A percentile compares a stretch with the other conserved stretches of the same genome.
These are phyloP conservation scores for Urochloa ruziziensis DNA, from an alignment of 176 grass and related monocot genomes.

Conservation along the genomic window DNA sequence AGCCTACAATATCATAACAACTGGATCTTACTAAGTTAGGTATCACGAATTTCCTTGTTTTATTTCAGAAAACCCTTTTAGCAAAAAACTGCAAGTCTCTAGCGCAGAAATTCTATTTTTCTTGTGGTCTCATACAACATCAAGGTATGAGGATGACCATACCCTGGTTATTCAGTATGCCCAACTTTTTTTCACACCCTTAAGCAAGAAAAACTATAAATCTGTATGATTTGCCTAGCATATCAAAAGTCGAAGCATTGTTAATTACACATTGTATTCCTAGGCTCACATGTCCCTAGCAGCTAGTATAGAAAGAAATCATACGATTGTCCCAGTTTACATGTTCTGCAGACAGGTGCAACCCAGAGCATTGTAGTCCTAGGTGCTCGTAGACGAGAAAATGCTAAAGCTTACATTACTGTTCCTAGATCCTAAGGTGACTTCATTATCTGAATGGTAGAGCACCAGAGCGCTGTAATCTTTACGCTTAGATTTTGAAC, in stretches of 20 bases:
- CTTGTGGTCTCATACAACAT: not conserved
- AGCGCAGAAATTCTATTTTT: not conserved
- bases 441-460: not conserved
- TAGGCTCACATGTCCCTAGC: not conserved
- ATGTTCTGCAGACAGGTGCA: not conserved
- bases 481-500: not conserved
- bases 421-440: conserved; percentile 22
- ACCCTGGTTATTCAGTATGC: not conserved
- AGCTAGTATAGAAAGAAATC: not conserved
- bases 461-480: not conserved
- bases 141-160: not conserved
- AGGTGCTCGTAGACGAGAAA: not conserved
- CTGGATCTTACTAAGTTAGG: conserved; percentile 31
- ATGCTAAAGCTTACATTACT: not conserved
- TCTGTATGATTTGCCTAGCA: not conserved
- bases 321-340: not conserved
- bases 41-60: conserved; percentile 1
- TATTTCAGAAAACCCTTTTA: not conserved
- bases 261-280: not conserved
- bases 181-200: not conserved
- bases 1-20: not conserved
- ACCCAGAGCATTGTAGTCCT: not conserved
- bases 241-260: not conserved
- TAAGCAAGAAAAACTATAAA: not conserved
- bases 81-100: not conserved